Percentiles rank a stretch among this genome's conserved stretches.
These are phyloP conservation scores for Acorus calamus DNA, from an alignment of 106 monocot species.

Conservation along the genomic window DNA sequence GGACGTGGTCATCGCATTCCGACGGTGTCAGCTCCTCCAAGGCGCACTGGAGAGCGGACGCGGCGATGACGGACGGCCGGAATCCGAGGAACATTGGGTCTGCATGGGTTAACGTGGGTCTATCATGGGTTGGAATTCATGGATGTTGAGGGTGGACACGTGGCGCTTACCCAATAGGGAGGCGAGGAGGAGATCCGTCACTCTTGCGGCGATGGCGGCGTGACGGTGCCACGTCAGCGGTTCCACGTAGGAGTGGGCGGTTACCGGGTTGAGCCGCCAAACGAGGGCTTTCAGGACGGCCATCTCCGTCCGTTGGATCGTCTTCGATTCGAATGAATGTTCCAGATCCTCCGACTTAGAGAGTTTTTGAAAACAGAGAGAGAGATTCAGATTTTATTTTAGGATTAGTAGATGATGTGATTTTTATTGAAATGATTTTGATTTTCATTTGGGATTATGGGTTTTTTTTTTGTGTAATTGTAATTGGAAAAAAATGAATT, in stretches of 20 bases:
- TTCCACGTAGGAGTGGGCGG: constrained; percentile 42
- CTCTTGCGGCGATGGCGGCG: not conserved
- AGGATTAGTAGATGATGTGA: too few relatives aligned
- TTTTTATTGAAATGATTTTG: too few relatives aligned
- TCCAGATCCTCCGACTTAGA: constrained; percentile 44
- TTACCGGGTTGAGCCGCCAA: constrained; percentile 64
- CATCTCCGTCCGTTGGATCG: constrained; percentile 65
- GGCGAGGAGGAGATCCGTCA: constrained; percentile 24
- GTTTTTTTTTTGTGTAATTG: too few relatives aligned
- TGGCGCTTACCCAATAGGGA: constrained; percentile 27
- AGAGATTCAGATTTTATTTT: too few relatives aligned
- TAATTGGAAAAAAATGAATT: too few relatives aligned
- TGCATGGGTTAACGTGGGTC: not conserved
- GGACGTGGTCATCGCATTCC: constrained; percentile 1
- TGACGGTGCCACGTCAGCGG: constrained; percentile 10
- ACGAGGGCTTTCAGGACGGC: constrained; percentile 54
- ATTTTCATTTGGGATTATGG: too few relatives aligned
- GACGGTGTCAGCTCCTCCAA: constrained; percentile 5
- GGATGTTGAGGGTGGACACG: too few relatives aligned
- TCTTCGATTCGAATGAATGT: constrained; percentile 30
- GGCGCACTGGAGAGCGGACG: constrained; percentile 11
- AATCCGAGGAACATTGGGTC: constrained; percentile 10
- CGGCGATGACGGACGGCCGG: constrained; percentile 5
- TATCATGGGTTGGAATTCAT: too few relatives aligned
- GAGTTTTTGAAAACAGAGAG: too few relatives aligned